These are phyloP conservation scores for Umbelopsis isabellina DNA, from an alignment of 192 early-diverging fungal genomes.

Conservation along the genomic window DNA sequence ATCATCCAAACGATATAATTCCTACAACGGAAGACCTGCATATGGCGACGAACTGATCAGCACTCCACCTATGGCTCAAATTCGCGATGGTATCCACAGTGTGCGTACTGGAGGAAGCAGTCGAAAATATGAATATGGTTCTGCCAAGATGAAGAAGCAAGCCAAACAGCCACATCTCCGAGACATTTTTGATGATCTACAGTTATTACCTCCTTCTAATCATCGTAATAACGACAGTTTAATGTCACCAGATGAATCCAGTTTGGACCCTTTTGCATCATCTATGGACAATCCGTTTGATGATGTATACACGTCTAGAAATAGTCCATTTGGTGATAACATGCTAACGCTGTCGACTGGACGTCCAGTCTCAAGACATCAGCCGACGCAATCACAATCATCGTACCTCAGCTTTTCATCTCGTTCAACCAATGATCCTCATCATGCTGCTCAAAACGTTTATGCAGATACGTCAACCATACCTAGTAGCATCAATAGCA, in stretches of 20 bases:
- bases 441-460: neutral
- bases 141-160: constrained; percentile 11
- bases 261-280: constrained; percentile 28
- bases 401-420: constrained; percentile 28
- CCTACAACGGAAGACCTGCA: neutral
- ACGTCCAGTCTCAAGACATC: neutral
- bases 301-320: constrained; percentile 21
- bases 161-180: neutral
- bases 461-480: constrained; percentile 3
- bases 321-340: neutral
- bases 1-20: constrained; percentile 3
- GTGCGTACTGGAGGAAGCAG: constrained; percentile 8
- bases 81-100: constrained; percentile 25
- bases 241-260: constrained; percentile 4
- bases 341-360: neutral
- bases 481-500: constrained; percentile 28
- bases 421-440: constrained; percentile 10
- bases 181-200: constrained; percentile 19
- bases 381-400: constrained; percentile 30
- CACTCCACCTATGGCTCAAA: constrained; percentile 29
- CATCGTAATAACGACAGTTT: neutral
- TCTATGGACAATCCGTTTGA: constrained; percentile 41
- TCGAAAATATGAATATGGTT: neutral
- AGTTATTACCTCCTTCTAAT: constrained; percentile 19
- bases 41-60: constrained; percentile 16